These are phyloP conservation scores for Mallotus japonicus DNA, from an alignment of 441 rosid species.

Conservation along the genomic window DNA sequence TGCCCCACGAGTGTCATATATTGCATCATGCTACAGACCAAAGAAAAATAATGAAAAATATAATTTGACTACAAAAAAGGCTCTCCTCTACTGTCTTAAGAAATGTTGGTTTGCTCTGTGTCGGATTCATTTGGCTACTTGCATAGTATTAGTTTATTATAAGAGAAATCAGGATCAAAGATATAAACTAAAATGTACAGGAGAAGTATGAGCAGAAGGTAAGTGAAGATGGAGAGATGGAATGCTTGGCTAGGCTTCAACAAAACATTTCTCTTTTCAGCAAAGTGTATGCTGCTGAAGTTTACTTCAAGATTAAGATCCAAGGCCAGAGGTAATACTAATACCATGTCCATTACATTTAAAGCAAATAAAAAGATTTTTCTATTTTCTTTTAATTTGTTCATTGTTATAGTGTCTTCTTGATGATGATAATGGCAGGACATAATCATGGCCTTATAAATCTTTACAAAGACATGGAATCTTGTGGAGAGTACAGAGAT, in stretches of 20 bases:
- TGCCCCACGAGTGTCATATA: background rate
- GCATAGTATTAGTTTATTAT: slow-evolving; percentile 21
- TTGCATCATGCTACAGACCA: too few relatives aligned
- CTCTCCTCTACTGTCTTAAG: slow-evolving; percentile 27
- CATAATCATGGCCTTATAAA: slow-evolving; percentile 34
- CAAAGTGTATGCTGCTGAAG: slow-evolving; percentile 39
- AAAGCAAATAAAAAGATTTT: too few relatives aligned
- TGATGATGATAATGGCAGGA: slow-evolving; percentile 28
- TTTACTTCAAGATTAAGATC: slow-evolving; percentile 32
- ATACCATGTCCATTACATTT: background rate
- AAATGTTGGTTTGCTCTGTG: slow-evolving; percentile 31
- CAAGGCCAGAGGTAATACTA: slow-evolving; percentile 38
- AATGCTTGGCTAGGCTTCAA: slow-evolving; percentile 36
- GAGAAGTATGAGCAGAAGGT: background rate
- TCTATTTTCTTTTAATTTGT: too few relatives aligned
- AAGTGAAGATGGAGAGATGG: slow-evolving; percentile 41
- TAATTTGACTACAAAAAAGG: background rate
- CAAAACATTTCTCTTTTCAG: slow-evolving; percentile 31
- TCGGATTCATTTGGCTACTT: slow-evolving; percentile 31
- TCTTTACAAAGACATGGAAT: slow-evolving; percentile 62
- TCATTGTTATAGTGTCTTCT: background rate
- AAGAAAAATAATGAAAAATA: too few relatives aligned
- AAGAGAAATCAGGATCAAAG: background rate
- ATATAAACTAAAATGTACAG: slow-evolving; percentile 26
- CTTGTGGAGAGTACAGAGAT: slow-evolving; percentile 51